Percentiles rank a stretch among this genome's conserved stretches.
phyloP scores from a whole-genome alignment of 2,329 filamentous ascomycete species.

The Talaromyces sp. region DNA sequence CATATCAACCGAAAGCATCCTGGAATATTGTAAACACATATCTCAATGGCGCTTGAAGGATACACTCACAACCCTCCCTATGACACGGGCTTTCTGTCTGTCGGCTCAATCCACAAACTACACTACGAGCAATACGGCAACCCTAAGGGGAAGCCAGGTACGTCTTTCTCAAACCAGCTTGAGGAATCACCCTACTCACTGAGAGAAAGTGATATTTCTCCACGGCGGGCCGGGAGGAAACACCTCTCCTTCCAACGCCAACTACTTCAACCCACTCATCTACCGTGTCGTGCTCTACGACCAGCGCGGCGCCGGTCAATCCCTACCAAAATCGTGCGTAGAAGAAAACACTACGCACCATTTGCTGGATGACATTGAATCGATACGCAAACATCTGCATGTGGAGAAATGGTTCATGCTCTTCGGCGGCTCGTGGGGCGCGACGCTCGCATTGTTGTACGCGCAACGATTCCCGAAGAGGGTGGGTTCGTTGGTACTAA shows the following conservation, averaged over 20 bases:
- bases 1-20: not conserved
- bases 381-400: conserved; percentile 40
- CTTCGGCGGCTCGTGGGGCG: conserved; percentile 51
- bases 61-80: conserved; percentile 36
- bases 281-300: conserved; percentile 49
- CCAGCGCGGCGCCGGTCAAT: conserved; percentile 47
- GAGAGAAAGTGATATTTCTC: conserved; percentile 36
- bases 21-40: not conserved
- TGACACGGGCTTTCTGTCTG: conserved; percentile 31
- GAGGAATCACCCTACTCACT: not conserved
- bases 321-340: conserved; percentile 40
- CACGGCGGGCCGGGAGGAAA: conserved; percentile 46
- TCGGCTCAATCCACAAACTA: conserved; percentile 35
- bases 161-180: not conserved
- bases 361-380: conserved; percentile 47
- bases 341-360: conserved; percentile 47
- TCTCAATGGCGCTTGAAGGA: conserved; percentile 16
- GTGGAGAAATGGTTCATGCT: conserved; percentile 46
- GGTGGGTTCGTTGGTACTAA: conserved; percentile 40
- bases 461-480: conserved; percentile 42
- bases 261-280: conserved; percentile 44
- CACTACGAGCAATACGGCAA: conserved; percentile 42
- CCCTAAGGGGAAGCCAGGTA: conserved; percentile 39
- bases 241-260: conserved; percentile 35
- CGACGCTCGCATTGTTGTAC: conserved; percentile 45